phyloP scores from a whole-genome alignment of 2,329 filamentous ascomycete species.

The Didymella pomorum region DNA sequence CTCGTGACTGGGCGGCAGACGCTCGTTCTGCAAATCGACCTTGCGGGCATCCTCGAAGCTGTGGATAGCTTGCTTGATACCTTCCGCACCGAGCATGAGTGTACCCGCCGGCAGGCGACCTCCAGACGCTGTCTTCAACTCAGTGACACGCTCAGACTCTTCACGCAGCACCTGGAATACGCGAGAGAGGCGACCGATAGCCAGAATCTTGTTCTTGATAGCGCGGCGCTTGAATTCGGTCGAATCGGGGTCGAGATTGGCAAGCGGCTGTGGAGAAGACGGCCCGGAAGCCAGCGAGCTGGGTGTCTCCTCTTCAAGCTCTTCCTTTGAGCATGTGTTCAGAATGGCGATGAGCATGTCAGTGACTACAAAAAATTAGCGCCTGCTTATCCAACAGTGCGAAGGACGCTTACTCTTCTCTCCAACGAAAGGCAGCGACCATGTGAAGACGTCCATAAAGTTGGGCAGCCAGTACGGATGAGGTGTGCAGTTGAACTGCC shows the following conservation, averaged over 20 bases:
- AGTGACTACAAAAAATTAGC: constrained; percentile 65
- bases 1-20: constrained; percentile 88
- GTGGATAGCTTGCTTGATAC: constrained; percentile 97
- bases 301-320: constrained; percentile 88
- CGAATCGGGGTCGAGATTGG: constrained; percentile 76
- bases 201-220: constrained; percentile 99
- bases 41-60: constrained; percentile 97
- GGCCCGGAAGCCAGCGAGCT: constrained; percentile 76
- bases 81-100: constrained; percentile 96
- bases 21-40: constrained; percentile 96
- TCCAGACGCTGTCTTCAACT: constrained; percentile 95
- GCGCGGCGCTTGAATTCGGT: constrained; percentile 93
- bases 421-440: constrained; percentile 97
- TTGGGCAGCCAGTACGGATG: constrained; percentile 99
- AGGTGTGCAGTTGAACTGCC: constrained; percentile 99
- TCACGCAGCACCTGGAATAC: constrained; percentile 98
- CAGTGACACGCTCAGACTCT: constrained; percentile 94
- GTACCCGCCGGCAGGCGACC: constrained; percentile 93
- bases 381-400: background rate
- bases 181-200: constrained; percentile 93
- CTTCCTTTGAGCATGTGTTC: constrained; percentile 97
- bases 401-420: constrained; percentile 70
- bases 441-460: constrained; percentile 99
- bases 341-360: constrained; percentile 99
- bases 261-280: constrained; percentile 72